phyloP scores from a whole-genome alignment of 139 green algal genomes.

The Zygnema cylindricum region DNA sequence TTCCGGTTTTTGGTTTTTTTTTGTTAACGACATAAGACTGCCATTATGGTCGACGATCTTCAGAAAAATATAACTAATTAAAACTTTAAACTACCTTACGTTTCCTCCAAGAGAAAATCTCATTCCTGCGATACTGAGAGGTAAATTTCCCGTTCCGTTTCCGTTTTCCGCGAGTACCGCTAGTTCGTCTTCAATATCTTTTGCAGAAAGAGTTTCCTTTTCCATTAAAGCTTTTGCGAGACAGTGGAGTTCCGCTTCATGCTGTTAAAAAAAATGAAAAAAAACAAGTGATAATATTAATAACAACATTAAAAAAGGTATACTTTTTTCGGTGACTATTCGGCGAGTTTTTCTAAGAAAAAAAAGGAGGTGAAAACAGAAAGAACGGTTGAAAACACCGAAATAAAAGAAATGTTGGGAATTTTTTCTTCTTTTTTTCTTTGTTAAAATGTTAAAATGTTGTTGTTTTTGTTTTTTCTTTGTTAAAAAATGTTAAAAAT shows the following conservation, averaged over 20 bases:
- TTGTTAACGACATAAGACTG: no score
- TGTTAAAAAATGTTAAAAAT: no score
- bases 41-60: no score
- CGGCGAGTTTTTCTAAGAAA: background rate
- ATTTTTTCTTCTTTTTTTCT: no score
- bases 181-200: constrained; percentile 49
- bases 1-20: no score
- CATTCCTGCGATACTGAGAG: background rate
- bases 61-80: no score
- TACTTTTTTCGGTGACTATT: background rate
- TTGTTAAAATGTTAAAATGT: no score
- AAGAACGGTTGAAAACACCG: no score
- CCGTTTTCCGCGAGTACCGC: background rate
- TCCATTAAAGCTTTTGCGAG: constrained; percentile 88
- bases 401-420: no score
- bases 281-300: constrained; percentile 71
- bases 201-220: constrained; percentile 78
- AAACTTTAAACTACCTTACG: background rate
- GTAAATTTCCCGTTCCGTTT: background rate
- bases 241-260: constrained; percentile 88
- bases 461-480: no score
- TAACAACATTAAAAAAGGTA: background rate
- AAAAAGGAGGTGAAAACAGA: constrained; percentile 5
- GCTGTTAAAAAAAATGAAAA: constrained; percentile 66
- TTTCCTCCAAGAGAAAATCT: background rate